Percentiles rank a stretch among this genome's conserved stretches.
These are phyloP conservation scores for Glycine soja DNA, from an alignment of 306 rosid species.

Conservation along the genomic window DNA sequence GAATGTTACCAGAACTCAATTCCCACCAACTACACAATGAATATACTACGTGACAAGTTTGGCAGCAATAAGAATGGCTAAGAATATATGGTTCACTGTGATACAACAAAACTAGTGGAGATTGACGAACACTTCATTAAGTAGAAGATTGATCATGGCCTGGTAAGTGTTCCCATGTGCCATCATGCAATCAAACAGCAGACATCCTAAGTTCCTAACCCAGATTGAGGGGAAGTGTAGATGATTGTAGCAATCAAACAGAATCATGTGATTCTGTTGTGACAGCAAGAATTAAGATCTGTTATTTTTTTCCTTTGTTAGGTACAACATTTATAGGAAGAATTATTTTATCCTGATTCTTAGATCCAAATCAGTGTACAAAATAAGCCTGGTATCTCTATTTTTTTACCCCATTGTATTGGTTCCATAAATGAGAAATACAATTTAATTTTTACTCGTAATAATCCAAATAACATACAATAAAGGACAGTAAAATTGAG, in stretches of 20 bases:
- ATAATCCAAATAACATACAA: slow-evolving; percentile 5
- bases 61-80: too few relatives aligned
- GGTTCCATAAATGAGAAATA: neutral
- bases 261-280: neutral
- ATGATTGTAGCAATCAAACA: neutral
- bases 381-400: neutral
- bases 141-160: too few relatives aligned
- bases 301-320: neutral
- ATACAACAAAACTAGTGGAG: too few relatives aligned
- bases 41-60: too few relatives aligned
- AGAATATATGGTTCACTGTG: too few relatives aligned
- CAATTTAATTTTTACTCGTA: neutral
- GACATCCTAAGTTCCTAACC: too few relatives aligned
- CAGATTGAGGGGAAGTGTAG: neutral
- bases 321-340: neutral
- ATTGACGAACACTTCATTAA: too few relatives aligned
- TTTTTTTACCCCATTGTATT: too few relatives aligned
- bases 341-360: neutral
- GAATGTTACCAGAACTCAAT: too few relatives aligned
- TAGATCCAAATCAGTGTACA: neutral
- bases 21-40: too few relatives aligned
- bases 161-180: neutral
- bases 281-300: neutral
- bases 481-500: slow-evolving; percentile 37
- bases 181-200: neutral